Conservation (phyloP, 2,329 filamentous ascomycete genomes). For the Penicillium thymicola region DNA sequence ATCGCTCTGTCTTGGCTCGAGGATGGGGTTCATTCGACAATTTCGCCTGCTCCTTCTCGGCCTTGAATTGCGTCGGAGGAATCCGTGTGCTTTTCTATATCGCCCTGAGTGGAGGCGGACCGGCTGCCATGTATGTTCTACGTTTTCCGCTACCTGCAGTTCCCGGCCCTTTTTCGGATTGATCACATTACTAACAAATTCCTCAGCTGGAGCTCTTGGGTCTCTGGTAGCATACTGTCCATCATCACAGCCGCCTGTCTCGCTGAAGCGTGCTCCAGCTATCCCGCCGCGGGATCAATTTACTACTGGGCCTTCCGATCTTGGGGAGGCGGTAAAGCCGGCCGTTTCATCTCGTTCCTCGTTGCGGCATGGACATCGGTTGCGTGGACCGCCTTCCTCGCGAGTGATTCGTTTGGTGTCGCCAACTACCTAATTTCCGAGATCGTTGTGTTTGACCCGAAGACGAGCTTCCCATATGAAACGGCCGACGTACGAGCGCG, state of each 20-base stretch:
- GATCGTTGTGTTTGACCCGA: slow-evolving; percentile 39
- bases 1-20: slow-evolving; percentile 24
- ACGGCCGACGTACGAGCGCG: slow-evolving; percentile 42
- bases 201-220: slow-evolving; percentile 21
- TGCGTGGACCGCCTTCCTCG: slow-evolving; percentile 49
- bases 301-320: slow-evolving; percentile 34
- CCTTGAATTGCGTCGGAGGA: slow-evolving; percentile 27
- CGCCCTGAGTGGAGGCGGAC: slow-evolving; percentile 26
- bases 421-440: slow-evolving; percentile 32
- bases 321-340: slow-evolving; percentile 23
- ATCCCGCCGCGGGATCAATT: slow-evolving; percentile 31
- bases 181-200: neutral
- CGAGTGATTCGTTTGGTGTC: slow-evolving; percentile 26
- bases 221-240: slow-evolving; percentile 23
- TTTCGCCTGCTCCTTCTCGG: slow-evolving; percentile 29
- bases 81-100: slow-evolving; percentile 30
- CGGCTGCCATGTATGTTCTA: slow-evolving; percentile 22
- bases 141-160: neutral
- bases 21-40: slow-evolving; percentile 29
- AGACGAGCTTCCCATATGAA: slow-evolving; percentile 39
- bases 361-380: slow-evolving; percentile 57
- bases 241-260: slow-evolving; percentile 31
- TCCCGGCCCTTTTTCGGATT: neutral
- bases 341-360: slow-evolving; percentile 43
- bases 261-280: slow-evolving; percentile 31